Evolutionary conservation across 192 early-diverging fungal species (phyloP).

Genomic region (Backusella luteola): DNA sequence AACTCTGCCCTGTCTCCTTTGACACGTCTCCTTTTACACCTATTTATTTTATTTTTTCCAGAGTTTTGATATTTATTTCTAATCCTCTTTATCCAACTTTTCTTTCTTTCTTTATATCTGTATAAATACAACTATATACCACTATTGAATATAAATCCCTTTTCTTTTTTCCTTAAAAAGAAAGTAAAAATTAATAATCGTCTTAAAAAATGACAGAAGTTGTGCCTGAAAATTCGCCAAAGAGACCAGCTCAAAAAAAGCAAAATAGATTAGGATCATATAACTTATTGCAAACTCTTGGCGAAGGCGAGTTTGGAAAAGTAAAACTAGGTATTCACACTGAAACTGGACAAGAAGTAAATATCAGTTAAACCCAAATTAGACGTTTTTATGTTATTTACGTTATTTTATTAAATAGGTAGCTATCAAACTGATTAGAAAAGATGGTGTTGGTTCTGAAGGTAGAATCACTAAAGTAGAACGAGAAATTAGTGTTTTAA

Average conservation of each 20-base stretch:
- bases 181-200: background rate
- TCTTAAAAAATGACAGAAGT: background rate
- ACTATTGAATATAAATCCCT: background rate
- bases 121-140: background rate
- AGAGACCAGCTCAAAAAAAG: constrained; percentile 2
- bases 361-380: background rate
- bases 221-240: background rate
- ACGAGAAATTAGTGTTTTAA: constrained; percentile 89
- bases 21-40: background rate
- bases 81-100: background rate
- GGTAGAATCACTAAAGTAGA: constrained; percentile 84
- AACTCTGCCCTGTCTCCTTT: background rate
- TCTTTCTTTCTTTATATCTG: background rate
- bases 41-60: background rate
- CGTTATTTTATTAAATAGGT: constrained; percentile 48
- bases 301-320: constrained; percentile 90
- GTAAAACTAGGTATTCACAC: constrained; percentile 81
- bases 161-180: background rate
- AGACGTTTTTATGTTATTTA: background rate
- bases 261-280: constrained; percentile 64
- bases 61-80: background rate
- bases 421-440: constrained; percentile 94
- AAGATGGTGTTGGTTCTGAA: constrained; percentile 76
- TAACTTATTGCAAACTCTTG: constrained; percentile 81
- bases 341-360: constrained; percentile 42